Evolutionary conservation across 192 early-diverging fungal species (phyloP).

Genomic region (Coemansia aciculifera): DNA sequence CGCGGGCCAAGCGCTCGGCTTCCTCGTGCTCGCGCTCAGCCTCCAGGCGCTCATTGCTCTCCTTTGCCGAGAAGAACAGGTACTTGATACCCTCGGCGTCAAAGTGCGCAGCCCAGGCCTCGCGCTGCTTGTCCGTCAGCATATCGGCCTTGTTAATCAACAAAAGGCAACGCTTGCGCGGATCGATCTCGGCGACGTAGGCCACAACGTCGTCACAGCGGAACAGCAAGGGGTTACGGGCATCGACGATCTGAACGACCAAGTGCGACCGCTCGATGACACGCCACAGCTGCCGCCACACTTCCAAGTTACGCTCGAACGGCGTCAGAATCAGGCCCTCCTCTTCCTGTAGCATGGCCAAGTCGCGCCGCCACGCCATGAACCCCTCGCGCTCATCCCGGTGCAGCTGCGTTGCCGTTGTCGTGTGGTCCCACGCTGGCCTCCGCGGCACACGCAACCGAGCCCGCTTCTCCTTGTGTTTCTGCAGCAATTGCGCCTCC

Average conservation of each 20-base stretch:
- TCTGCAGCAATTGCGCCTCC: constrained; percentile 72
- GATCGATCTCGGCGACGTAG: constrained; percentile 90
- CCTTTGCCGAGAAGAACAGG: constrained; percentile 91
- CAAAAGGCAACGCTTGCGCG: constrained; percentile 82
- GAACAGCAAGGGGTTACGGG: constrained; percentile 93
- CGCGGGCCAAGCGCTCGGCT: constrained; percentile 40
- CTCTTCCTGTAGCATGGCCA: constrained; percentile 87
- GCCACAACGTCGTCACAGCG: constrained; percentile 81
- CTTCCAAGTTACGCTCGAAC: constrained; percentile 97
- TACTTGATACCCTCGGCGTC: constrained; percentile 77
- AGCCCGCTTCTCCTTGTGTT: constrained; percentile 74
- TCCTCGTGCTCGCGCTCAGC: constrained; percentile 66
- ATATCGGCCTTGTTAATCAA: constrained; percentile 99
- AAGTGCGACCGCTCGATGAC: constrained; percentile 96
- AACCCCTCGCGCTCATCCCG: constrained; percentile 81
- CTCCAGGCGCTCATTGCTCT: constrained; percentile 77
- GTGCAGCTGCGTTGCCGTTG: constrained; percentile 80
- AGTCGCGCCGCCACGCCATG: constrained; percentile 86
- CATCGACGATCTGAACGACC: constrained; percentile 99
- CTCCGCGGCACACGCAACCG: constrained; percentile 82
- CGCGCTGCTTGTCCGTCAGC: constrained; percentile 83
- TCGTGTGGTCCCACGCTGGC: constrained; percentile 85
- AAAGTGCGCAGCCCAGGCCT: constrained; percentile 90
- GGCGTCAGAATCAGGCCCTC: constrained; percentile 94
- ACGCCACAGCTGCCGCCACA: constrained; percentile 99